Percentiles rank a stretch among this genome's conserved stretches.
Evolutionary conservation across 805 yeast species (phyloP).

Genomic region (Candida xiaguanensis): DNA sequence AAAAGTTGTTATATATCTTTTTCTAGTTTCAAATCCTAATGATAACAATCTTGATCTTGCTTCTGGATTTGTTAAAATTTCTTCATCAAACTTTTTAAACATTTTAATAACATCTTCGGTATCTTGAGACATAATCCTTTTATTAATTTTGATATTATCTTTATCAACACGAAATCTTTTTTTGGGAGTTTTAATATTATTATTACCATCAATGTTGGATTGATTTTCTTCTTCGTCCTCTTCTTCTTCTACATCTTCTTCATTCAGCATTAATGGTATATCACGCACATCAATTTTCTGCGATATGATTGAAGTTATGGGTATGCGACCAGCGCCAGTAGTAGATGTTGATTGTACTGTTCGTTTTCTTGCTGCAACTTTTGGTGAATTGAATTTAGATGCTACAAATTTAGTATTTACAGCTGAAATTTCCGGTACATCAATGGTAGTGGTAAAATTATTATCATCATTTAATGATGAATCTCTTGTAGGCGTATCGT

Average conservation of each 20-base stretch:
- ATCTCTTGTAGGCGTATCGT: constrained; percentile 6
- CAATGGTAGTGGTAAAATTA: no score
- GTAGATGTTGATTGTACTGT: background rate
- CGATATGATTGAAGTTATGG: constrained; percentile 13
- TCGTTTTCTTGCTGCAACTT: background rate
- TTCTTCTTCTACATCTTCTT: background rate
- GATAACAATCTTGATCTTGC: constrained; percentile 12
- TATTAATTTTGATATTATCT: constrained; percentile 14
- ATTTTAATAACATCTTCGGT: constrained; percentile 14
- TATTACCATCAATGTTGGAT: no score
- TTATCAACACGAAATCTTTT: constrained; percentile 13
- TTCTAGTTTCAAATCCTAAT: constrained; percentile 15
- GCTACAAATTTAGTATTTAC: background rate
- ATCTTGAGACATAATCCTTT: constrained; percentile 14
- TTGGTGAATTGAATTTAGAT: background rate
- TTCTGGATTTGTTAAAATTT: constrained; percentile 13
- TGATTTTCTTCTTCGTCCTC: background rate
- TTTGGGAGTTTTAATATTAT: constrained; percentile 7
- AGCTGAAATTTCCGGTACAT: background rate
- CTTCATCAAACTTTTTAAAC: constrained; percentile 15
- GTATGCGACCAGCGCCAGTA: constrained; percentile 2
- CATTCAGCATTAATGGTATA: constrained; percentile 5
- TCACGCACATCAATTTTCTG: constrained; percentile 12
- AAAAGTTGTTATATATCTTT: constrained; percentile 14
- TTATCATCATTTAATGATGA: no score